Evolutionary conservation across 2,329 filamentous ascomycete genomes (phyloP).

Genomic region (Fusarium denticulatum): DNA sequence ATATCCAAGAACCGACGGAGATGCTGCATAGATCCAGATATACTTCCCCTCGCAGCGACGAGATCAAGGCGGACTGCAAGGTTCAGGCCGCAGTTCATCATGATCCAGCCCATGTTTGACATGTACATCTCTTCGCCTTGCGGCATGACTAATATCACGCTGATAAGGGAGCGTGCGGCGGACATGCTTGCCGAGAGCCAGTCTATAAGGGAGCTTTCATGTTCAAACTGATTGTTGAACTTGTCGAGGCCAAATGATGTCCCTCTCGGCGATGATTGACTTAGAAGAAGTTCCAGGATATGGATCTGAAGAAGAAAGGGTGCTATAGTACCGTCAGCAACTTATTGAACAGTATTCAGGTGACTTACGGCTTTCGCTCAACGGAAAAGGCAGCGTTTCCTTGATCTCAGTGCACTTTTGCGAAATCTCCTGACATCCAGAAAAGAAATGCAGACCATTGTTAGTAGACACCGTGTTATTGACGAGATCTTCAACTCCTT

Average conservation of each 20-base stretch:
- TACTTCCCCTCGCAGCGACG: slow-evolving; percentile 28
- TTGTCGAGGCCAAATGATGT: slow-evolving; percentile 42
- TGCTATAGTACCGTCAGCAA: slow-evolving; percentile 15
- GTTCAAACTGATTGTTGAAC: slow-evolving; percentile 16
- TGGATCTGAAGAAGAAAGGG: slow-evolving; percentile 42
- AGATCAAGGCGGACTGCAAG: slow-evolving; percentile 45
- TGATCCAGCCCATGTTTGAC: slow-evolving; percentile 47
- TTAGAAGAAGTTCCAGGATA: slow-evolving; percentile 43
- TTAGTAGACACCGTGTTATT: background rate
- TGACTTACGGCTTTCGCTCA: slow-evolving; percentile 45
- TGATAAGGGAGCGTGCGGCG: slow-evolving; percentile 39
- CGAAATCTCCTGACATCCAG: slow-evolving; percentile 12
- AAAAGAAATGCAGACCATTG: slow-evolving; percentile 1
- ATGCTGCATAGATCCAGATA: slow-evolving; percentile 35
- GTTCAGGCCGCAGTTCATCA: slow-evolving; percentile 45
- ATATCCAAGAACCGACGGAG: slow-evolving; percentile 44
- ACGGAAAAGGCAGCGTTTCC: slow-evolving; percentile 33
- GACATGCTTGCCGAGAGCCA: slow-evolving; percentile 46
- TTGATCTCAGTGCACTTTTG: slow-evolving; percentile 32
- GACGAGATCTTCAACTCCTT: slow-evolving; percentile 41
- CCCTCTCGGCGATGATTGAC: slow-evolving; percentile 40
- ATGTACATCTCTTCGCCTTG: slow-evolving; percentile 41
- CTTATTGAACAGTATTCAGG: too few species aligned
- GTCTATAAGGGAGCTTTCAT: slow-evolving; percentile 24
- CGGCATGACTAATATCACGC: slow-evolving; percentile 37